phyloP scores from a whole-genome alignment of 768 basidiomycete species.

The Coprinopsis marcescibilis region DNA sequence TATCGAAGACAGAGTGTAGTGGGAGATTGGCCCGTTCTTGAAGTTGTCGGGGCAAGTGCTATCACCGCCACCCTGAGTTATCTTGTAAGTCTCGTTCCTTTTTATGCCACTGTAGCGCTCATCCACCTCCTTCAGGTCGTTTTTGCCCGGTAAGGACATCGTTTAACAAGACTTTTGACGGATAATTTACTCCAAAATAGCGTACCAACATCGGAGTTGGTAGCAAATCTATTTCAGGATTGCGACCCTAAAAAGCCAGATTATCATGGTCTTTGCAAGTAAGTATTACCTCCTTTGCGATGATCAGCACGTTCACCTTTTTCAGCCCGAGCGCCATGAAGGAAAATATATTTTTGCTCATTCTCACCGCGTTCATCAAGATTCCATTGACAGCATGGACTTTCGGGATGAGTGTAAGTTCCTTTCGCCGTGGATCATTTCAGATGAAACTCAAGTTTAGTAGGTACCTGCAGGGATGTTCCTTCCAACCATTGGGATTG shows the following conservation, averaged over 20 bases:
- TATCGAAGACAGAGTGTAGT: slow-evolving; percentile 53
- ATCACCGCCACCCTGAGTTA: slow-evolving; percentile 70
- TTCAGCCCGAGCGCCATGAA: slow-evolving; percentile 56
- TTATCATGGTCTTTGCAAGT: slow-evolving; percentile 81
- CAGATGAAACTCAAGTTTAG: background rate
- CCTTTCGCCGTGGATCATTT: slow-evolving; percentile 1
- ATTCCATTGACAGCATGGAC: slow-evolving; percentile 67
- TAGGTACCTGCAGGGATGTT: slow-evolving; percentile 76
- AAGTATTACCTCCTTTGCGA: slow-evolving; percentile 19
- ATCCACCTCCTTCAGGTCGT: slow-evolving; percentile 42
- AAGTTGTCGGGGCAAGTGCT: slow-evolving; percentile 56
- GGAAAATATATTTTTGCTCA: slow-evolving; percentile 62
- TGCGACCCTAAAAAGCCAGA: slow-evolving; percentile 64
- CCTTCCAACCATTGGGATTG: slow-evolving; percentile 69
- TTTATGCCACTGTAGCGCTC: background rate
- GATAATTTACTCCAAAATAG: slow-evolving; percentile 24
- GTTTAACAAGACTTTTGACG: background rate
- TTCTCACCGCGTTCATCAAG: slow-evolving; percentile 58
- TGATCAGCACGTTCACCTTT: background rate
- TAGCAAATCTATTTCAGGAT: slow-evolving; percentile 79
- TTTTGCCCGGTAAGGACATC: slow-evolving; percentile 52
- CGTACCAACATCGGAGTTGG: slow-evolving; percentile 74
- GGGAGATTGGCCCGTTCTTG: slow-evolving; percentile 56
- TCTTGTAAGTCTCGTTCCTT: slow-evolving; percentile 34
- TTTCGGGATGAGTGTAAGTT: slow-evolving; percentile 68